Evolutionary conservation across 768 basidiomycete species (phyloP).

Genomic region (Dentipellis fragilis): DNA sequence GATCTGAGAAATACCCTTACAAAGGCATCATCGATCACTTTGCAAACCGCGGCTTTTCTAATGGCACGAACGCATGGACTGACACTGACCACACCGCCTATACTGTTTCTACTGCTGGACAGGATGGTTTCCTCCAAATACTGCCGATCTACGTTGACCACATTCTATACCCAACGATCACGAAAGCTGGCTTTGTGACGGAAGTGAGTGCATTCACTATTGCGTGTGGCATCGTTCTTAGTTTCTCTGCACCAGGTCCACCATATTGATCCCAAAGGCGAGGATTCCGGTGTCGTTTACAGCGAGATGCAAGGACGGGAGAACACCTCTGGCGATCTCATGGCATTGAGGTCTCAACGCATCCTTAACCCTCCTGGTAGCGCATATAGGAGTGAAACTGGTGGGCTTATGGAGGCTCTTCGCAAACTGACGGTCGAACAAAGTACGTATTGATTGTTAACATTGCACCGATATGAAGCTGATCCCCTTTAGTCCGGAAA

Average conservation of each 20-base stretch:
- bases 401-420: constrained; percentile 88
- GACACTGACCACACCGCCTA: constrained; percentile 93
- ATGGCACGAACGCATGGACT: constrained; percentile 96
- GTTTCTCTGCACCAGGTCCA: constrained; percentile 51
- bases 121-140: constrained; percentile 80
- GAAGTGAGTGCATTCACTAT: constrained; percentile 25
- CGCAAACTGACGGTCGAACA: constrained; percentile 79
- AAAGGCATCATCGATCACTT: constrained; percentile 93
- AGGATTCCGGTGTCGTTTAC: constrained; percentile 94
- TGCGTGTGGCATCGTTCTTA: not conserved
- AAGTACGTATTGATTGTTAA: constrained; percentile 38
- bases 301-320: constrained; percentile 95
- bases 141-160: constrained; percentile 92
- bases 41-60: constrained; percentile 88
- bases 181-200: constrained; percentile 70
- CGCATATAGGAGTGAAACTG: constrained; percentile 93
- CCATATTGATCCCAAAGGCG: constrained; percentile 83
- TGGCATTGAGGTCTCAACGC: constrained; percentile 79
- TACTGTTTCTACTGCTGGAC: constrained; percentile 91
- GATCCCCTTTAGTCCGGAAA: constrained; percentile 54
- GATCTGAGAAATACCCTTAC: constrained; percentile 90
- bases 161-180: constrained; percentile 91
- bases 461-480: no score
- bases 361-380: constrained; percentile 72
- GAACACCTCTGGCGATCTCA: constrained; percentile 85